A percentile compares a stretch with the other conserved stretches of the same genome.
Conservation (phyloP, 345 rosid genomes). For the Kernera saxatilis region DNA sequence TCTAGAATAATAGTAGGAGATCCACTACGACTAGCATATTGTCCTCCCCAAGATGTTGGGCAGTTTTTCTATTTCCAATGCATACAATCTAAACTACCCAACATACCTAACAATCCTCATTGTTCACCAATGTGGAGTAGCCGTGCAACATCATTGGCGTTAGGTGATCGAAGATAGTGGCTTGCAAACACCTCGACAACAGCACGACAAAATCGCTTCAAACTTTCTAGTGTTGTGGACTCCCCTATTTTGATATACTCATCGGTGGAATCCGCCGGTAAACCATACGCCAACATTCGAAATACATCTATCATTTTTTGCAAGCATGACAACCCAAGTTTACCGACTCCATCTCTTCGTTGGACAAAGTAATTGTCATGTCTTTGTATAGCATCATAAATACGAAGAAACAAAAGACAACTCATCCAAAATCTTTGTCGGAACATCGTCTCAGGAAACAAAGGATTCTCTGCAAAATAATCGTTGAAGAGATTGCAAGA, state of each 20-base stretch:
- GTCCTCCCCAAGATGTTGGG: not conserved
- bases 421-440: not conserved
- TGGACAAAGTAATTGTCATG: not conserved
- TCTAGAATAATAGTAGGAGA: not conserved
- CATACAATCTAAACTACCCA: conserved; percentile 3
- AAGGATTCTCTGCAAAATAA: not conserved
- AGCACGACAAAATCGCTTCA: not conserved
- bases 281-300: not conserved
- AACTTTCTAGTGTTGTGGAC: not conserved
- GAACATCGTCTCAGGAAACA: not conserved
- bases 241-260: not conserved
- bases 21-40: not conserved
- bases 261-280: not conserved
- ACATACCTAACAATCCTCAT: not conserved
- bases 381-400: not conserved
- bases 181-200: not conserved
- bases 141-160: not conserved
- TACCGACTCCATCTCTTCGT: not conserved
- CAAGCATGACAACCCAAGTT: not conserved
- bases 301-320: not conserved
- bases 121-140: not conserved
- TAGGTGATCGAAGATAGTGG: not conserved
- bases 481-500: not conserved
- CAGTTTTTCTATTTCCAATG: not conserved
- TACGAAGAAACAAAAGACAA: not conserved